Base-by-base conservation (phyloP, 352 stramenopile genomes). In the Phytophthora pini region DNA sequence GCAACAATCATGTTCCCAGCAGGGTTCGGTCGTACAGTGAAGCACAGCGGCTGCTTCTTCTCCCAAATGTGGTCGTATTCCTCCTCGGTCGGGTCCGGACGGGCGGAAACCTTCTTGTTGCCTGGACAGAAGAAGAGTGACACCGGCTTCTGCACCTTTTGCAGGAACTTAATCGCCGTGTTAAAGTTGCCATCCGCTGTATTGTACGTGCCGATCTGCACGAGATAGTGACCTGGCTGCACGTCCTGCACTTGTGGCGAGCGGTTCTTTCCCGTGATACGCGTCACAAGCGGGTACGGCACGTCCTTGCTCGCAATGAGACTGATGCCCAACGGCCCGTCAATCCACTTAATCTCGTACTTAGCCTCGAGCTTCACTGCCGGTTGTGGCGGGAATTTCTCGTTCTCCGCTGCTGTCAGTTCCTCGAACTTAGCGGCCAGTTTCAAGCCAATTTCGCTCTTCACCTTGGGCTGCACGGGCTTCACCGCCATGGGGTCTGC, bases 61-160 rank as follows among this genome's bases (percentile, higher is more conserved):
- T 96, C 88, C 88, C 88, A 96, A 12, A 92, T 72, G 47, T 96
- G 88, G 26, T 96, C 88, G 50, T 93, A 96, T 46, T 96, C 88
- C 51, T 96, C 85, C 4, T 72, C 72, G 0, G 70, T 61, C 1
- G 84, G 53, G 1, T 96, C 86, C 5, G 88, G 88, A 3, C 86
- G 88, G 17, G 77, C 72, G 15, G 86, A 94, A 24, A 82, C 50
- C 60, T 93, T 91, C 56, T 94, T 92, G 63, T 89, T 90, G 47
- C 87, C 82, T 1, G 88, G 88, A 24, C 84, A 94, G 46, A 96
- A 96, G 65, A 78, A 94, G 5, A 96, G 66, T 22, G 84, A 91
- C 26, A 94, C 88, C 0, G 88, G 88, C 56, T 96, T 96, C 62
- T 77, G 84, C 9, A 96, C 84, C 55, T 94, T 93, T 63, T 96